Conservation (phyloP, 192 early-diverging fungal genomes). For the Globomyces pollinis-pini region DNA sequence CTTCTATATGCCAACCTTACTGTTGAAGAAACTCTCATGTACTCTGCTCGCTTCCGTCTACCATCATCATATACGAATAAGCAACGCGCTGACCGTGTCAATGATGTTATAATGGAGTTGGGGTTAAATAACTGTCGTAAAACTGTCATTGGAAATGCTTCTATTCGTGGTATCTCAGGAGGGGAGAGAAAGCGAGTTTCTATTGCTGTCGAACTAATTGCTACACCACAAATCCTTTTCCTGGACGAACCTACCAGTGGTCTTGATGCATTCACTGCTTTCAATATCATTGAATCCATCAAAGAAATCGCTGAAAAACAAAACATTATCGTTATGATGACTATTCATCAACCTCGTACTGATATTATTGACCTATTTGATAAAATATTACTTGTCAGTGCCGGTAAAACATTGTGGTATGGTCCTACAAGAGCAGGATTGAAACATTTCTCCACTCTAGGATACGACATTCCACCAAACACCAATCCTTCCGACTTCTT, state of each 20-base stretch:
- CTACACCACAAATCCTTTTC: constrained; percentile 15
- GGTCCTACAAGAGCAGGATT: constrained; percentile 13
- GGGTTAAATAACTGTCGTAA: constrained; percentile 45
- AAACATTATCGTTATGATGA: constrained; percentile 60
- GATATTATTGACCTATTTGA: constrained; percentile 73
- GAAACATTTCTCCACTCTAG: neutral
- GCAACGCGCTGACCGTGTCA: constrained; percentile 43
- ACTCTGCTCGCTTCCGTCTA: constrained; percentile 61
- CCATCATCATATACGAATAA: constrained; percentile 27
- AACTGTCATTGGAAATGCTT: constrained; percentile 43
- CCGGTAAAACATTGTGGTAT: constrained; percentile 49
- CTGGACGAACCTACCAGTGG: constrained; percentile 38
- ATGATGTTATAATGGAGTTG: constrained; percentile 52
- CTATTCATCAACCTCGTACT: constrained; percentile 73
- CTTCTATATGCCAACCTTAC: constrained; percentile 36
- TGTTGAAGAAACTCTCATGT: constrained; percentile 60
- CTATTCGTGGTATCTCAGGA: constrained; percentile 44
- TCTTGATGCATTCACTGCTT: constrained; percentile 62
- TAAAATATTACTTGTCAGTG: constrained; percentile 62
- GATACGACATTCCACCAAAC: neutral
- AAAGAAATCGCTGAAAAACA: constrained; percentile 43
- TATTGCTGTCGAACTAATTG: constrained; percentile 34
- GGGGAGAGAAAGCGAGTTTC: constrained; percentile 38
- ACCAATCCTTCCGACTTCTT: neutral
- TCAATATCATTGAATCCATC: constrained; percentile 55